Evolutionary conservation across 164 flowering plant species (phyloP), one percentile per base, ranked within the genome.

Genomic region (Dillenia suffruticosa): DNA sequence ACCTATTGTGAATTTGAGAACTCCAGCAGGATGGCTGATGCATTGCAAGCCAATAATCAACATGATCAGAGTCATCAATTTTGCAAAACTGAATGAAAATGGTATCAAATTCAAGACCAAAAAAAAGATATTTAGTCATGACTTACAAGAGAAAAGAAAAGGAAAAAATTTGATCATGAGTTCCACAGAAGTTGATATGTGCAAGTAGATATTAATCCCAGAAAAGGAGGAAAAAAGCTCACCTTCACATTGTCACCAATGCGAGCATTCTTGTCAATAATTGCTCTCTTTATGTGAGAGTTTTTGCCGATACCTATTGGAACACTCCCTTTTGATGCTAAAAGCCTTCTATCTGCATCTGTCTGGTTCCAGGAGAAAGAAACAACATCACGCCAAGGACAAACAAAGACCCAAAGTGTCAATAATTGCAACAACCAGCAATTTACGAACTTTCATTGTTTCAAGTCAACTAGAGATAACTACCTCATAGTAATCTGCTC

Each of bases 231-330:
- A 32, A 32, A 32, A 32, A 32, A 4, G 40, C 40, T 4, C 40
- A 90, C 97, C 97, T 90, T 87, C 57, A 90, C 98, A 71, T 87
- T 70, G 12, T 87, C 93, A 15, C 98, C 97, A 32, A 94, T 86
- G 16, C 98, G 84, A 50, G 98, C 98, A 74, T 90, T 94, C 72
- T 94, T 94, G 88, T 94, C 97, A 62, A 94, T 90, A n/a, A 90
- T 94, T 43, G 98, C 96, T 77, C 93, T 84, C 72, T 86, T 94
- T 68, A 90, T 85, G 79, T 90, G 96, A 68, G 95, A 77, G 66
- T 87, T 84, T 74, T 75, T 84, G 44, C 98, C 97, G 57, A 94
- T 94, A 44, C 98, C 98, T 46, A 93, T 87, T 46, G 98, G 94
- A 19, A 90, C 87, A 52, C 97, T 82, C 9, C 98, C 97, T 76